phyloP scores from a whole-genome alignment of 2,329 filamentous ascomycete genomes.

The Aspergillus hiratsukae region DNA sequence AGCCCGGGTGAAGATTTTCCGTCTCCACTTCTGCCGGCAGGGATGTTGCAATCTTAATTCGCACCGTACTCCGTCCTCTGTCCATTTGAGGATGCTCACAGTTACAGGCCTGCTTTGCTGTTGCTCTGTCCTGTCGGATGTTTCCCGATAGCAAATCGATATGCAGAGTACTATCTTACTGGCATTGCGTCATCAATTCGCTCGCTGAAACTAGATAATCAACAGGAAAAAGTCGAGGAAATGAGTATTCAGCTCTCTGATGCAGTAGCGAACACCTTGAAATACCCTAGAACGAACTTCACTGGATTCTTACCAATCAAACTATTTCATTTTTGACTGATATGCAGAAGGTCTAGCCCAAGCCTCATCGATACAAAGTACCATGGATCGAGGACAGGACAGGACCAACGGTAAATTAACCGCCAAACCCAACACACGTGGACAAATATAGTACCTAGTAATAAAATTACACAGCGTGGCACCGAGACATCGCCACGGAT shows the following conservation, averaged over 20 bases:
- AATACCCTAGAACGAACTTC: too few species aligned
- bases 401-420: not conserved
- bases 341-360: not conserved
- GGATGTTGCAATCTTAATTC: not conserved
- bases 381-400: not conserved
- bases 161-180: not conserved
- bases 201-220: too few species aligned
- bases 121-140: not conserved
- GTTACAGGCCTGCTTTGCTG: not conserved
- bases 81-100: not conserved
- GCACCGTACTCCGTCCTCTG: not conserved
- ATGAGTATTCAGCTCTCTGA: not conserved
- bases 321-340: too few species aligned
- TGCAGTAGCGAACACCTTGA: not conserved
- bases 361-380: not conserved
- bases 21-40: not conserved
- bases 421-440: not conserved
- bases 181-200: not conserved
- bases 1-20: not conserved
- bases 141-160: not conserved
- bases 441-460: not conserved
- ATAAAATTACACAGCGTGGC: too few species aligned
- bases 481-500: too few species aligned
- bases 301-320: too few species aligned
- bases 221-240: not conserved